Conservation (phyloP, 2,329 filamentous ascomycete species). For the Penicillium nordicum region DNA sequence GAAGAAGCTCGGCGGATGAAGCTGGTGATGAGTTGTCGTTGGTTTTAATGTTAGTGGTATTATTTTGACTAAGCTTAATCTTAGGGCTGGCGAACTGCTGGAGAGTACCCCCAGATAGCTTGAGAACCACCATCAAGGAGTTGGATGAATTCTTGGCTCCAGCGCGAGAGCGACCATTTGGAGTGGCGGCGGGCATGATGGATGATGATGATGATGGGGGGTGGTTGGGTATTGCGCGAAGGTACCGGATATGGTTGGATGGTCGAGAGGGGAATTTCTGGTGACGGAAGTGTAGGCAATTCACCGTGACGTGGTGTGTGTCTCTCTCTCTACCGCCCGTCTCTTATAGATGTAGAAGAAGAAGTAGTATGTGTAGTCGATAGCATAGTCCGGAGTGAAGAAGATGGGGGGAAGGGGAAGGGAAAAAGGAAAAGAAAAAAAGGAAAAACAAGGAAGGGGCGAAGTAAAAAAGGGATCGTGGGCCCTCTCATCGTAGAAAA, state of each 20-base stretch:
- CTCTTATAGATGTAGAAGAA: constrained; percentile 29
- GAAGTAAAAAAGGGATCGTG: constrained; percentile 26
- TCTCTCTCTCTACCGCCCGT: constrained; percentile 14
- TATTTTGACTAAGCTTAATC: constrained; percentile 2
- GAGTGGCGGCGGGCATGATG: constrained; percentile 26
- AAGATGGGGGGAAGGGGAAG: constrained; percentile 12
- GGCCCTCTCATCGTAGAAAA: constrained; percentile 15
- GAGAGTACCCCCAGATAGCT: constrained; percentile 38
- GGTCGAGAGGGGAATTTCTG: constrained; percentile 4
- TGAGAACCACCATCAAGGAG: constrained; percentile 35
- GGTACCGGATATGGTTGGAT: constrained; percentile 3
- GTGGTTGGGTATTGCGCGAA: background rate
- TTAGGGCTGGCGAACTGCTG: constrained; percentile 29
- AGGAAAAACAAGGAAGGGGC: constrained; percentile 14
- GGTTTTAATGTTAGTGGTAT: constrained; percentile 24
- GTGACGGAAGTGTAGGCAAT: constrained; percentile 10
- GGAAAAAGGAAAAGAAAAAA: constrained; percentile 15
- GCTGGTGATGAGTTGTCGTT: constrained; percentile 37
- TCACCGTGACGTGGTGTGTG: constrained; percentile 23
- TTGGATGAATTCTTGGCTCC: constrained; percentile 27
- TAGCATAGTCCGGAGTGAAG: constrained; percentile 29
- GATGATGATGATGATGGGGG: background rate
- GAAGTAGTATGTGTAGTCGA: constrained; percentile 30
- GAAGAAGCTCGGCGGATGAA: constrained; percentile 34
- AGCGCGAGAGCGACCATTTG: constrained; percentile 35